Evolutionary conservation across 257 asterid genomes (phyloP).

Genomic region (Solanum dulcamara): DNA sequence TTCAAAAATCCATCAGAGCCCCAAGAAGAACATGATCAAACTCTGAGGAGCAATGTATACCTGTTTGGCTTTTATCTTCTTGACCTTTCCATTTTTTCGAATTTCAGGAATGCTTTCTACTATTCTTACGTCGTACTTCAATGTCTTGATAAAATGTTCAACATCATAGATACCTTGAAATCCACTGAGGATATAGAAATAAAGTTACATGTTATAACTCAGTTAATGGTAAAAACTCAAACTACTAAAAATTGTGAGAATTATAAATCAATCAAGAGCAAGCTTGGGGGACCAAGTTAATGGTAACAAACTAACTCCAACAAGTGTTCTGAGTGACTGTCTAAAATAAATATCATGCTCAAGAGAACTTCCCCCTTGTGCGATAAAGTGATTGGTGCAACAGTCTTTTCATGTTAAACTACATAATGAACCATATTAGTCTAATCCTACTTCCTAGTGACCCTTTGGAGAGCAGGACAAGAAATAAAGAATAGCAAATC

Average conservation of each 20-base stretch:
- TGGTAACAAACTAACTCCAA: neutral
- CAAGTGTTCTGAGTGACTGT: neutral
- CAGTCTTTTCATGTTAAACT: neutral
- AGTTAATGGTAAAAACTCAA: neutral
- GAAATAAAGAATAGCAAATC: neutral
- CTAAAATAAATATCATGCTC: neutral
- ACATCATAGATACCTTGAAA: conserved; percentile 90
- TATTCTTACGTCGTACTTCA: conserved; percentile 72
- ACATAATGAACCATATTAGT: neutral
- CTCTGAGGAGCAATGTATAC: conserved; percentile 21
- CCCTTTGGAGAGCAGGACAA: neutral
- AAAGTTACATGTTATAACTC: neutral
- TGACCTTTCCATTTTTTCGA: conserved; percentile 71
- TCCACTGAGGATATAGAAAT: conserved; percentile 42
- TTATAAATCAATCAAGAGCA: neutral
- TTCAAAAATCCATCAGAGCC: conserved; percentile 6
- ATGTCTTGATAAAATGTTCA: conserved; percentile 79
- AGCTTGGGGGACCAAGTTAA: neutral
- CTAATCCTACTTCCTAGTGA: neutral
- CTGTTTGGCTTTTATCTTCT: conserved; percentile 82
- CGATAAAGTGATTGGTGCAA: neutral
- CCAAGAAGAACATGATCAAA: neutral
- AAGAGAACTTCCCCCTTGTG: neutral
- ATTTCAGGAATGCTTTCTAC: conserved; percentile 88
- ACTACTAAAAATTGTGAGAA: neutral